Conservation (phyloP, 495 filamentous ascomycete species). For the Penicillium cosmopolitanum region DNA sequence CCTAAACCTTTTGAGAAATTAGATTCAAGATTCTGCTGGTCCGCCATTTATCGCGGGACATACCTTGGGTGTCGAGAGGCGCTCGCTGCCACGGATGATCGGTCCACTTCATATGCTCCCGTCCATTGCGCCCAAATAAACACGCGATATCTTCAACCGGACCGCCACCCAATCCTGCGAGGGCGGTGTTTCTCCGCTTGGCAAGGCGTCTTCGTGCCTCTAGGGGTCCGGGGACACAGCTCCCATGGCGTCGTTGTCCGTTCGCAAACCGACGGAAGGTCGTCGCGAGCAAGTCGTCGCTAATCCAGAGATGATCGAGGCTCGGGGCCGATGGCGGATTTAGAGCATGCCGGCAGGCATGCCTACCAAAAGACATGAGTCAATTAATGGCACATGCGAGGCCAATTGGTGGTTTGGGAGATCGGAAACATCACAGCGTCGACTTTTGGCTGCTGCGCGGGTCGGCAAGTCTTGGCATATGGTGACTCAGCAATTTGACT, state of each 20-base stretch:
- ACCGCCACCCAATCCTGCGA: conserved; percentile 41
- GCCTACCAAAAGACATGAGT: conserved; percentile 49
- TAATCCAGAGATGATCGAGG: conserved; percentile 56
- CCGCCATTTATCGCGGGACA: conserved; percentile 3
- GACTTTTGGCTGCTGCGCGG: conserved; percentile 17
- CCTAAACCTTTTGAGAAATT: conserved; percentile 15
- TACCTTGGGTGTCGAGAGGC: conserved; percentile 31
- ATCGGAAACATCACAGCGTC: conserved; percentile 2
- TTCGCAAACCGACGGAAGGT: conserved; percentile 53
- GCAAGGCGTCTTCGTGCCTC: conserved; percentile 59
- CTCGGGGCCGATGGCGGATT: conserved; percentile 30
- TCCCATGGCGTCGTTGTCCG: conserved; percentile 52
- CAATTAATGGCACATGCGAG: conserved; percentile 26
- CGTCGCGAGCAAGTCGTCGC: conserved; percentile 55
- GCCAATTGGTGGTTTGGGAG: conserved; percentile 28
- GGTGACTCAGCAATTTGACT: conserved; percentile 8
- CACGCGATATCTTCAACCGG: conserved; percentile 41
- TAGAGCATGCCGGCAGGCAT: conserved; percentile 48
- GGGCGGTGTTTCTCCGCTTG: conserved; percentile 52
- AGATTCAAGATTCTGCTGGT: background rate
- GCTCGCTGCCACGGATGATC: conserved; percentile 35
- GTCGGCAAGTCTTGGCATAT: conserved; percentile 16
- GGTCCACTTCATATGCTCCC: conserved; percentile 49
- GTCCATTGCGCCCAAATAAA: conserved; percentile 51
- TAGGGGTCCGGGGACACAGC: conserved; percentile 60